Percentiles rank a stretch among this genome's conserved stretches.
Evolutionary conservation across 371 early-diverging fungal species (phyloP).

Genomic region (Haplosporangium sp.): DNA sequence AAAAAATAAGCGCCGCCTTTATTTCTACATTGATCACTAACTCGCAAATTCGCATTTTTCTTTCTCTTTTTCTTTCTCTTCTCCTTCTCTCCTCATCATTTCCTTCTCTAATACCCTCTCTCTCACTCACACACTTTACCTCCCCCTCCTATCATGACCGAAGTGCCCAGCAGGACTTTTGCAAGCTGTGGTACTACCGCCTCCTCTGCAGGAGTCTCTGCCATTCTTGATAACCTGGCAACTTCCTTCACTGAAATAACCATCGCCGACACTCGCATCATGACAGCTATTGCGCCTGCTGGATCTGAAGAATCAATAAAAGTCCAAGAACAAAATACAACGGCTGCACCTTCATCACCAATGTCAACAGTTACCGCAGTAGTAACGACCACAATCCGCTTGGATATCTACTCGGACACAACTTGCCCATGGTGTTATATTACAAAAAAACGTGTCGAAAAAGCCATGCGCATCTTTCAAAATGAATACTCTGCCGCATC

Average conservation of each 20-base stretch:
- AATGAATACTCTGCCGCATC: too few species aligned
- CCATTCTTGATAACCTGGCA: not conserved
- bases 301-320: not conserved
- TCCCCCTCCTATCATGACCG: not conserved
- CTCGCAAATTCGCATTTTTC: not conserved
- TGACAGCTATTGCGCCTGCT: too few species aligned
- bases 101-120: not conserved
- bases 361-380: not conserved
- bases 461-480: constrained; percentile 24
- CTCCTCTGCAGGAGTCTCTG: not conserved
- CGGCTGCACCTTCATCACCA: not conserved
- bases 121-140: not conserved
- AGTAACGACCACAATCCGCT: constrained; percentile 26
- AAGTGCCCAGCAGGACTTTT: not conserved
- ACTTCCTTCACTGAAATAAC: not conserved
- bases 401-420: constrained; percentile 65
- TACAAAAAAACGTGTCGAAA: constrained; percentile 72
- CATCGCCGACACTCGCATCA: not conserved
- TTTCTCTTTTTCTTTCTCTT: not conserved
- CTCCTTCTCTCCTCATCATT: not conserved
- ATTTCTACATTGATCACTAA: not conserved
- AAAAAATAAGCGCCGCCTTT: not conserved
- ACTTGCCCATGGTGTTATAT: constrained; percentile 77
- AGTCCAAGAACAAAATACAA: not conserved
- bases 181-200: not conserved